phyloP scores from a whole-genome alignment of 305 asterid genomes.

The Stenogyne calaminthoides region DNA sequence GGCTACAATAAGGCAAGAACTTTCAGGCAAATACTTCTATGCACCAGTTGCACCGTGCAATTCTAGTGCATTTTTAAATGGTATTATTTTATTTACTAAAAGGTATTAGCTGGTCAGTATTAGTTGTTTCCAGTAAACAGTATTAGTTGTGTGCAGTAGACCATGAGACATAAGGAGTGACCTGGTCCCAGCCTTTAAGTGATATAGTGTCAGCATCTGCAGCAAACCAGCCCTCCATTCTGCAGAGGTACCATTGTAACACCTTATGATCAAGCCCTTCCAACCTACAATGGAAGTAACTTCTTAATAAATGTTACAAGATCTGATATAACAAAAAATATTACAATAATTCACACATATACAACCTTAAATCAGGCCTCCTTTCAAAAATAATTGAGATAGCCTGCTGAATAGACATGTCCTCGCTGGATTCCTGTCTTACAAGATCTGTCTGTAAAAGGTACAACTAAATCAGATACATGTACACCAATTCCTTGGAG shows the following conservation, averaged over 20 bases:
- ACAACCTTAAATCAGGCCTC: slow-evolving; percentile 79
- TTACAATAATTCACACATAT: neutral
- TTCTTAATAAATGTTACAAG: slow-evolving; percentile 9
- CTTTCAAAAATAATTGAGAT: slow-evolving; percentile 72
- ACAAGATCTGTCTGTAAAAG: slow-evolving; percentile 62
- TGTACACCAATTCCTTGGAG: neutral
- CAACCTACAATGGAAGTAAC: slow-evolving; percentile 50
- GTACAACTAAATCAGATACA: slow-evolving; percentile 20
- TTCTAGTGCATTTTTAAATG: no score
- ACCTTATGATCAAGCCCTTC: slow-evolving; percentile 83
- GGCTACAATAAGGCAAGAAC: neutral
- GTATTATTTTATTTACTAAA: no score
- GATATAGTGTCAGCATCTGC: slow-evolving; percentile 98
- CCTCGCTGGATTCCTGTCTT: slow-evolving; percentile 67
- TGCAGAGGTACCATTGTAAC: slow-evolving; percentile 96
- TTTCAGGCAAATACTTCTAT: neutral
- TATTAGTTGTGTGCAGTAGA: neutral
- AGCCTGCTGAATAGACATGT: slow-evolving; percentile 78
- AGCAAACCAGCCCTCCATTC: slow-evolving; percentile 99
- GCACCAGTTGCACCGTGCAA: no score
- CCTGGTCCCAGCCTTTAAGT: slow-evolving; percentile 96
- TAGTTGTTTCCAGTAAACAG: neutral
- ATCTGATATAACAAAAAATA: neutral
- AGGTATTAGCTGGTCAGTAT: no score
- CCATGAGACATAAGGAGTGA: slow-evolving; percentile 24